Evolutionary conservation across 2,329 filamentous ascomycete genomes (phyloP), one percentile per base, ranked within the genome.

Genomic region (Cryphonectria radicalis): DNA sequence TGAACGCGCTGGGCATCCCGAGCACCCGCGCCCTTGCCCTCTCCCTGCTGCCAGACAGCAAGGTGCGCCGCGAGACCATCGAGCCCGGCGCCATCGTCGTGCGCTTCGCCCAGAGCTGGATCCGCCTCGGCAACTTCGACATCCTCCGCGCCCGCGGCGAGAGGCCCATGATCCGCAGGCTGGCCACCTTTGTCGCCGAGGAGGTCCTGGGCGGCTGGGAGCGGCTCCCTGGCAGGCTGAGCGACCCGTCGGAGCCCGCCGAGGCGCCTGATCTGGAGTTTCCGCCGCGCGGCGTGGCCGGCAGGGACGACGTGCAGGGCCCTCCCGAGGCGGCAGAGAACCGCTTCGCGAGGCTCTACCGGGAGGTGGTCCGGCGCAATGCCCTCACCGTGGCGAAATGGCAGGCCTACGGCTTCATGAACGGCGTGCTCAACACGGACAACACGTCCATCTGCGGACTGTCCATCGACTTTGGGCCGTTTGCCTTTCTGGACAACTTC

Each of bases 341-440:
- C 79, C 89, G 95, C 43, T 99, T 96, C 79, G 86, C 92, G 0
- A 88, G 95, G 22, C 84, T 99, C 0, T 99, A 97, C 80, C 91
- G 96, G 50, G 94, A 97, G 77, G 91, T 99, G 70, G 90, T 91
- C 4, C 90, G 94, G 59, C 89, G 93, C 43, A 99, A 98, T 78
- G 96, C 96, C 1, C 86, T 87, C 71, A 97, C 93, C 0, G 95
- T 98, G 1, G 96, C 96, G 14, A 89, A 92, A 75, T 98, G 96
- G 95, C 97, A 99, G 83, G 94, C 94, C 0, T 98, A 98, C 78
- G 96, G 94, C n/a, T 99, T 99, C 83, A 98, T 97, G 87, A 99
- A 99, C 77, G 96, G 96, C 63, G 96, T 99, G 4, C 85, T 99
- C 71, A 99, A 99, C 81, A 98, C 96, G 0, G 96, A 99, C 79